Evolutionary conservation across 1,139 yeast genomes (phyloP).

Genomic region (Pichia sp.): DNA sequence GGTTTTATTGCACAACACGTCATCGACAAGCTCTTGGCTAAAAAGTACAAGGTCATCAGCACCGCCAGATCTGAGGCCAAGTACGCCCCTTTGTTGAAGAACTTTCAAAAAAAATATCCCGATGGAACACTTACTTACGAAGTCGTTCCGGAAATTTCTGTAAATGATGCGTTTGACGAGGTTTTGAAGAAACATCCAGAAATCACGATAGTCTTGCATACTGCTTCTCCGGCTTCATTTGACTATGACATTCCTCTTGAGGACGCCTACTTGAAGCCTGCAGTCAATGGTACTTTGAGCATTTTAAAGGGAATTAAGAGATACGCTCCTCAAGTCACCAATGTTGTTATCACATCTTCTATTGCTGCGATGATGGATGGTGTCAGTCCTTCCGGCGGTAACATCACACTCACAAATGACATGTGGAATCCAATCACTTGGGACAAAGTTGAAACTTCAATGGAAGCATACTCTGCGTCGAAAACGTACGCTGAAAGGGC

Average conservation of each 20-base stretch:
- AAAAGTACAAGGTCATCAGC: conserved; percentile 35
- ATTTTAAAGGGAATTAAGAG: conserved; percentile 41
- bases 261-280: conserved; percentile 39
- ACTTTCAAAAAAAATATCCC: conserved; percentile 29
- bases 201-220: conserved; percentile 52
- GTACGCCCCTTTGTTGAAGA: conserved; percentile 26
- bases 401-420: conserved; percentile 30
- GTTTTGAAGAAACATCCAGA: conserved; percentile 45
- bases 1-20: conserved; percentile 26
- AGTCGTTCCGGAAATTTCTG: conserved; percentile 35
- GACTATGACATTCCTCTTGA: conserved; percentile 21
- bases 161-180: conserved; percentile 37
- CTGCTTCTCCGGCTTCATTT: conserved; percentile 49
- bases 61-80: conserved; percentile 36
- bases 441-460: conserved; percentile 30
- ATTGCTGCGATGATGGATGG: conserved; percentile 41
- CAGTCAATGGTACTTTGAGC: conserved; percentile 47
- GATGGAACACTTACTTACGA: conserved; percentile 31
- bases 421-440: conserved; percentile 40
- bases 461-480: conserved; percentile 44
- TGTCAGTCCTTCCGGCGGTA: conserved; percentile 7
- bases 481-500: conserved; percentile 50
- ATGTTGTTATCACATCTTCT: conserved; percentile 54
- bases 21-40: conserved; percentile 27
- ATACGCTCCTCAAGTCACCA: conserved; percentile 46